phyloP scores from a whole-genome alignment of 2,329 filamentous ascomycete genomes.

The Cadophora gregata region DNA sequence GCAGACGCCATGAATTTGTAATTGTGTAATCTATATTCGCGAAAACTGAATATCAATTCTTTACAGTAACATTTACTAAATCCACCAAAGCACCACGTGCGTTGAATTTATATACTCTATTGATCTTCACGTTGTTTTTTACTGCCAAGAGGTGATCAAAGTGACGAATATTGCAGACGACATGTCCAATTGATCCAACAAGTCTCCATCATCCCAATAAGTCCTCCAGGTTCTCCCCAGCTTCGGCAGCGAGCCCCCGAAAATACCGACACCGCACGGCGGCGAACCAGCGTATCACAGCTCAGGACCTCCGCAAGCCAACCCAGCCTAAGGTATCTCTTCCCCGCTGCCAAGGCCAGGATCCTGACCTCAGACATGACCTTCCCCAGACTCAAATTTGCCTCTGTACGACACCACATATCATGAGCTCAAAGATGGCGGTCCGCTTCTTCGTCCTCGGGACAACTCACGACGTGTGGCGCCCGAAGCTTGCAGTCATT shows the following conservation, averaged over 20 bases:
- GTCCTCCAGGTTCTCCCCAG: not conserved
- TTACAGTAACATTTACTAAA: too few relatives aligned
- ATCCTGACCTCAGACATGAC: constrained; percentile 5
- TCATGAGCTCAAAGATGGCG: not conserved
- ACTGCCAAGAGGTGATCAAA: not conserved
- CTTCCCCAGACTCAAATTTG: constrained; percentile 18
- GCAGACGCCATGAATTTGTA: constrained; percentile 3
- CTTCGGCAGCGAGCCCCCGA: not conserved
- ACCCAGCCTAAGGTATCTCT: not conserved
- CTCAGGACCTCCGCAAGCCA: not conserved
- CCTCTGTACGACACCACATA: not conserved
- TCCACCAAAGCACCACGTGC: too few relatives aligned
- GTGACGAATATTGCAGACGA: not conserved
- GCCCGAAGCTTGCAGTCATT: not conserved
- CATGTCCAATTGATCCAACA: not conserved
- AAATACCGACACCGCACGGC: not conserved
- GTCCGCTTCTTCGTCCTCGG: constrained; percentile 12
- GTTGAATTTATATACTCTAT: too few relatives aligned
- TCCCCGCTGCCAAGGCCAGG: constrained; percentile 8
- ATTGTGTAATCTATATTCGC: not conserved
- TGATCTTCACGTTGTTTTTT: too few relatives aligned
- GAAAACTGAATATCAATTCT: too few relatives aligned
- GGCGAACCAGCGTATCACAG: constrained; percentile 2
- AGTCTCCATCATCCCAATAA: not conserved
- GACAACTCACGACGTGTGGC: constrained; percentile 11